A percentile compares a stretch with the other conserved stretches of the same genome.
These are phyloP conservation scores for Luffa acutangula DNA, from an alignment of 306 rosid species.

Conservation along the genomic window DNA sequence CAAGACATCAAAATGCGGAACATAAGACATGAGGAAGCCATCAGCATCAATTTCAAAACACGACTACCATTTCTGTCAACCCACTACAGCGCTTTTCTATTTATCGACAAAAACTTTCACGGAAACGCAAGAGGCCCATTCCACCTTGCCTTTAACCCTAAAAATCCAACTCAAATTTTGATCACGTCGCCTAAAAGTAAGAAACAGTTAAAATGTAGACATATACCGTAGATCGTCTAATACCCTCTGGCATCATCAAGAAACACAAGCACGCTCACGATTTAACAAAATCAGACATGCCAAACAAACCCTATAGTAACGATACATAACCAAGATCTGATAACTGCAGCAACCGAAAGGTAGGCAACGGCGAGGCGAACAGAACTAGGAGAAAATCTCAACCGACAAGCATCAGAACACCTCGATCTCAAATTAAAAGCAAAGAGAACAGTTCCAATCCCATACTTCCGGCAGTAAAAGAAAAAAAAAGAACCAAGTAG, in stretches of 20 bases:
- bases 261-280: background rate
- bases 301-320: background rate
- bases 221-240: background rate
- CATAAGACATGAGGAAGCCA: background rate
- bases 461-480: background rate
- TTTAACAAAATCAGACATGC: background rate
- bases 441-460: conserved; percentile 12
- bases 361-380: background rate
- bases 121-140: background rate
- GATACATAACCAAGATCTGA: background rate
- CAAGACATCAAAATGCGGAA: background rate
- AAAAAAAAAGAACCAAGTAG: background rate
- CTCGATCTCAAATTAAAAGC: conserved; percentile 3
- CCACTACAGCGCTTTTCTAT: background rate
- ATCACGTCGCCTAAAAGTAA: background rate
- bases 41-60: background rate
- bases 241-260: background rate
- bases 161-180: background rate
- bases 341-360: background rate
- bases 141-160: background rate
- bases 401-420: background rate
- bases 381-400: background rate
- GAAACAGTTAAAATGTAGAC: background rate
- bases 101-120: background rate
- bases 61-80: background rate